Evolutionary conservation across 345 rosid genomes (phyloP).

Genomic region (Syzygium grande): DNA sequence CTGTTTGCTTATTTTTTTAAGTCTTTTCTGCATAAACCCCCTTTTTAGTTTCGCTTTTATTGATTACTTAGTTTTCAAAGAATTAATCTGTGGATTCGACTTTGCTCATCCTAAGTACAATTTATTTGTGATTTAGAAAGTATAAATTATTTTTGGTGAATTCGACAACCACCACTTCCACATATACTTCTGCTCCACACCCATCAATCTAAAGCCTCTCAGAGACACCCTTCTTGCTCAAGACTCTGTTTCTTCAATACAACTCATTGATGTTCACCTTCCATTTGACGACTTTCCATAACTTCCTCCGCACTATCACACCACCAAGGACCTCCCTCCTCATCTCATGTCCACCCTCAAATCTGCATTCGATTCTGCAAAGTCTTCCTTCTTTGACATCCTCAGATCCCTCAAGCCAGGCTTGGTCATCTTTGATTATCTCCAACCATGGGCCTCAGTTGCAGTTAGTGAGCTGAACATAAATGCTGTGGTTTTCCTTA

Average conservation of each 20-base stretch:
- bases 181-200: constrained; percentile 14
- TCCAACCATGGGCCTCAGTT: constrained; percentile 23
- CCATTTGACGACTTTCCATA: constrained; percentile 10
- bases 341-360: constrained; percentile 28
- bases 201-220: constrained; percentile 11
- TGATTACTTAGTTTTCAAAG: too few species aligned
- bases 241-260: not conserved
- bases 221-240: not conserved
- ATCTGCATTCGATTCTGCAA: constrained; percentile 15
- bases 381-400: constrained; percentile 8
- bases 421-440: constrained; percentile 22
- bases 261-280: constrained; percentile 22
- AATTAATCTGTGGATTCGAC: too few species aligned
- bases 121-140: too few species aligned
- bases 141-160: too few species aligned
- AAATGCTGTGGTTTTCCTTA: constrained; percentile 12
- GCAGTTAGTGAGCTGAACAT: constrained; percentile 14
- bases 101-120: too few species aligned
- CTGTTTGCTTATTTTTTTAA: too few species aligned
- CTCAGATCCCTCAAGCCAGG: constrained; percentile 13
- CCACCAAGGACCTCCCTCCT: constrained; percentile 28
- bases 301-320: constrained; percentile 38
- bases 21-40: too few species aligned
- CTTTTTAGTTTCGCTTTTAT: too few species aligned
- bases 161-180: too few species aligned